Percentiles rank a stretch among this genome's conserved stretches.
Conservation (phyloP, 2,329 filamentous ascomycete species). For the Colletotrichum sp. region DNA sequence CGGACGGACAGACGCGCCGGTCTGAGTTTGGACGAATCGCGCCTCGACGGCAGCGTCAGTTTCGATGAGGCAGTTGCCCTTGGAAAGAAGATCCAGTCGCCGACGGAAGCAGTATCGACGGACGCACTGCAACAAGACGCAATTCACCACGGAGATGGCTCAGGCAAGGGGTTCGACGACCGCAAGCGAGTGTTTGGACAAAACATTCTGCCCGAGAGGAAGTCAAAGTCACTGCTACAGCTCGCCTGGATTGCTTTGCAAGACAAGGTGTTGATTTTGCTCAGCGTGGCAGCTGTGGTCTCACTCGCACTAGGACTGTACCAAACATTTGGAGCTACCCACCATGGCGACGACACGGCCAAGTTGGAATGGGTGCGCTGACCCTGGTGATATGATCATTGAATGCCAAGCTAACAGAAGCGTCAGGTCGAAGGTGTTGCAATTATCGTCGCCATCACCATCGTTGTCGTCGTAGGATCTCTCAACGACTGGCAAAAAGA, state of each 20-base stretch:
- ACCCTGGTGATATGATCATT: background rate
- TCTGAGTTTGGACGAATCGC: slow-evolving; percentile 54
- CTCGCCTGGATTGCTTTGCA: slow-evolving; percentile 83
- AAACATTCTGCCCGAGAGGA: slow-evolving; percentile 70
- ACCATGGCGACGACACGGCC: slow-evolving; percentile 49
- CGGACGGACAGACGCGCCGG: slow-evolving; percentile 52
- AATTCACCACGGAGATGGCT: background rate
- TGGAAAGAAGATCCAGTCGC: slow-evolving; percentile 32
- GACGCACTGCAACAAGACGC: slow-evolving; percentile 21
- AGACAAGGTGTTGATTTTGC: slow-evolving; percentile 77
- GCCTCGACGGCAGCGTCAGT: slow-evolving; percentile 45
- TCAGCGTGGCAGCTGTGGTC: slow-evolving; percentile 73
- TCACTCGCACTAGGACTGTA: slow-evolving; percentile 78
- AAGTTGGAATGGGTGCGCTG: slow-evolving; percentile 58
- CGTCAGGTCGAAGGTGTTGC: slow-evolving; percentile 82
- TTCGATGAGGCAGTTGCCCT: slow-evolving; percentile 55
- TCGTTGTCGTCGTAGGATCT: slow-evolving; percentile 79
- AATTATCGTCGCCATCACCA: slow-evolving; percentile 77
- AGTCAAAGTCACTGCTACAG: slow-evolving; percentile 71
- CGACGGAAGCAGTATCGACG: slow-evolving; percentile 23
- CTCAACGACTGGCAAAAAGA: slow-evolving; percentile 85
- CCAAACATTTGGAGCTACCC: slow-evolving; percentile 67
- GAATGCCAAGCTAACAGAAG: background rate
- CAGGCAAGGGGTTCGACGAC: slow-evolving; percentile 42
- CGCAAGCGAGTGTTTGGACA: slow-evolving; percentile 62